These are phyloP conservation scores for Tulasnella sp. DNA, from an alignment of 768 basidiomycete species.

Conservation along the genomic window DNA sequence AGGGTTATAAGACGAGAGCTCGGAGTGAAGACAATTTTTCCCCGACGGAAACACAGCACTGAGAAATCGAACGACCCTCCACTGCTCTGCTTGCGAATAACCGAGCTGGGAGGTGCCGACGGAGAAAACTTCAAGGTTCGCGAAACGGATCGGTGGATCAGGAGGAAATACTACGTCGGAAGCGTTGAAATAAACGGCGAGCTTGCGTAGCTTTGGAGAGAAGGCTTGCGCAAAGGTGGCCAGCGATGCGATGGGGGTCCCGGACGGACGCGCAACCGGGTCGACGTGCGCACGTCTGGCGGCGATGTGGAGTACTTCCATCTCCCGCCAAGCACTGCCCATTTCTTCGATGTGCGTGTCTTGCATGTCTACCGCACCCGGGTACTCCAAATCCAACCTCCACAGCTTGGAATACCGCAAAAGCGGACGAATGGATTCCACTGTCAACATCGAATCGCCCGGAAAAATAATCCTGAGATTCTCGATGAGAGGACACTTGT, in stretches of 20 bases:
- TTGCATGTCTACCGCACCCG: not conserved
- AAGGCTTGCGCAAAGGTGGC: not conserved
- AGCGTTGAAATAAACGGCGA: not conserved
- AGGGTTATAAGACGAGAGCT: not conserved
- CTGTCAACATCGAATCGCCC: not conserved
- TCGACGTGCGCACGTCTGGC: not conserved
- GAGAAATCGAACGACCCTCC: not conserved
- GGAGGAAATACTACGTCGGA: not conserved
- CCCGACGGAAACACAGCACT: not conserved
- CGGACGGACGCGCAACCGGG: not conserved
- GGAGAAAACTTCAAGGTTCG: not conserved
- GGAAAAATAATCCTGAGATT: not conserved
- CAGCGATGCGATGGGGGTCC: not conserved
- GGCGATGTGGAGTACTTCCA: not conserved
- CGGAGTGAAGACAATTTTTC: not conserved
- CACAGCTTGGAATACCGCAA: not conserved
- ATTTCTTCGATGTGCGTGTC: not conserved
- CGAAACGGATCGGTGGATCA: not conserved
- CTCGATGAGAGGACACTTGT: not conserved
- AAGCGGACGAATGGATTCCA: not conserved
- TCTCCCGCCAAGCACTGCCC: not conserved
- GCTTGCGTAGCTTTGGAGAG: not conserved
- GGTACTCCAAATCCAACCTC: not conserved
- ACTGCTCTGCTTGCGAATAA: not conserved
- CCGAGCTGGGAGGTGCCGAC: not conserved